These are phyloP conservation scores for Fusarium cicatricum DNA, from an alignment of 2,329 filamentous ascomycete species.

Conservation along the genomic window DNA sequence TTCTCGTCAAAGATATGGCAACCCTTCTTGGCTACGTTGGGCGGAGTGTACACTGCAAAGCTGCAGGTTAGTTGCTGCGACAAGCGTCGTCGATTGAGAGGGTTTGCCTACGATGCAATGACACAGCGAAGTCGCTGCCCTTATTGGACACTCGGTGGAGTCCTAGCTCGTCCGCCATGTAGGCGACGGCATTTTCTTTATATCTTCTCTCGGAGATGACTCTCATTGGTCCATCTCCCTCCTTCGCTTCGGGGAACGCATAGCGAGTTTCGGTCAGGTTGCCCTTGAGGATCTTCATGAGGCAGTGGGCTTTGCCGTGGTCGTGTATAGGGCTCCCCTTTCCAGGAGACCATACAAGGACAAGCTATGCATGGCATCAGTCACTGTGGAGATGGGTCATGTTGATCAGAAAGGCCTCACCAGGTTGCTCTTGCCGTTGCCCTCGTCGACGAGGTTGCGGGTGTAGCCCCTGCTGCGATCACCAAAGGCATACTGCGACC, in stretches of 20 bases:
- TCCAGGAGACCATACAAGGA: conserved; percentile 89
- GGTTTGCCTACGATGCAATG: conserved; percentile 73
- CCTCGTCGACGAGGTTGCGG: conserved; percentile 87
- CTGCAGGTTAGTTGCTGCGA: conserved; percentile 43
- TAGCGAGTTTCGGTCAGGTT: conserved; percentile 83
- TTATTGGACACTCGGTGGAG: conserved; percentile 84
- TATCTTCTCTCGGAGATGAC: conserved; percentile 74
- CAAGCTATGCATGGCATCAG: conserved; percentile 63
- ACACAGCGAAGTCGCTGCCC: conserved; percentile 79
- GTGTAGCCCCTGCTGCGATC: conserved; percentile 79
- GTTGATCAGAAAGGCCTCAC: conserved; percentile 53
- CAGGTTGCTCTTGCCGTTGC: conserved; percentile 81
- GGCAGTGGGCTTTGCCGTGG: conserved; percentile 86
- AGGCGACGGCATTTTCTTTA: conserved; percentile 77
- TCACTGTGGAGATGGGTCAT: conserved; percentile 5
- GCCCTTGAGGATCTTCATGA: conserved; percentile 89
- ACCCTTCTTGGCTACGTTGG: conserved; percentile 83
- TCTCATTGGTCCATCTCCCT: conserved; percentile 63
- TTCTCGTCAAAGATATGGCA: conserved; percentile 82
- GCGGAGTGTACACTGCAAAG: conserved; percentile 78
- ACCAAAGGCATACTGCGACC: conserved; percentile 78
- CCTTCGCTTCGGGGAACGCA: conserved; percentile 67
- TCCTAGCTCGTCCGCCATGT: conserved; percentile 91
- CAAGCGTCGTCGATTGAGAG: conserved; percentile 40
- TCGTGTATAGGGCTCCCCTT: conserved; percentile 89